Evolutionary conservation across 208 protist genomes (phyloP), one percentile per base, ranked within the genome.

Genomic region (Kentomonas sorsogonicus): DNA sequence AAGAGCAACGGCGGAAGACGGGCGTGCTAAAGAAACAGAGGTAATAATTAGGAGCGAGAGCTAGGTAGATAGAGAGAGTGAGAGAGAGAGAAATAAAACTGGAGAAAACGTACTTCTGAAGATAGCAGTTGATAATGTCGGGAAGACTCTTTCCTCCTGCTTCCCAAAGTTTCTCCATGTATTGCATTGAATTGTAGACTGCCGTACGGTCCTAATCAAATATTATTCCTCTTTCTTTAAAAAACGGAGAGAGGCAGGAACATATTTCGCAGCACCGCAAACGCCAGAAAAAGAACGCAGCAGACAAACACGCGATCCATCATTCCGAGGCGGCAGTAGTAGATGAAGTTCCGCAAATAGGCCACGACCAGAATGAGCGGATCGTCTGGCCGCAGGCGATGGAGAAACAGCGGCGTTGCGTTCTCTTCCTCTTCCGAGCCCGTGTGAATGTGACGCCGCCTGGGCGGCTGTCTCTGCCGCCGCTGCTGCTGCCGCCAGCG

Each of bases 201-300:
- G 18, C 18, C 27, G 18, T 13, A 18, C 27, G 13, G 18, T 51
- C 27, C 5, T 38, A 38, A 11, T 20, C 10, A 26, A 20, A 27
- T 47, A 27, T 20, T 47, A 27, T 47, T 47, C 15, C 15, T 26
- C 4, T 51, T 33, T 51, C 26, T 41, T 45, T 53, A 65, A 18
- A 56, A 50, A 27, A 34, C 26, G n/a, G n/a, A n/a, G 25, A 69
- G 15, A 54, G 56, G 27, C 40, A 63, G 3, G 56, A 60, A 22
- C 0, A 40, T 48, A n/a, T 64, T 63, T 15, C 70, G 58, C 38
- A 60, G 26, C 18, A 71, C 38, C 20, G 71, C 67, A 18, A 71
- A 51, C 18, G 43, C 45, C 3, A 67, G 36, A 11, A 76, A 1
- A 15, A 36, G 16, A 20, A 60, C 39, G 29, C 59, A 71, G n/a